phyloP scores from a whole-genome alignment of 2,329 filamentous ascomycete species.

The Exophiala dermatitidis region DNA sequence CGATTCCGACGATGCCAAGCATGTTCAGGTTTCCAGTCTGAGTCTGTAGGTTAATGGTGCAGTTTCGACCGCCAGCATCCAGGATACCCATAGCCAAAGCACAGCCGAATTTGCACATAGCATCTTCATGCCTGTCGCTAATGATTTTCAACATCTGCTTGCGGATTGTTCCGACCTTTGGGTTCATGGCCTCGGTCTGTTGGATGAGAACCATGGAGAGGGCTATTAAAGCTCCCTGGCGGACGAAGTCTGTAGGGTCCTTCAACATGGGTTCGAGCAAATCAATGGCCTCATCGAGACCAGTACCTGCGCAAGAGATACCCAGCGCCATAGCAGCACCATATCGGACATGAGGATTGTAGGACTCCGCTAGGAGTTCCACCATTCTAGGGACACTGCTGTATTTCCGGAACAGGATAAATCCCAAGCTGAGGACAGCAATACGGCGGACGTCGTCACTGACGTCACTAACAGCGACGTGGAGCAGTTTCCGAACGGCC shows the following conservation, averaged over 20 bases:
- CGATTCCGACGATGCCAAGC: slow-evolving; percentile 95
- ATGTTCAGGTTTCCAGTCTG: slow-evolving; percentile 98
- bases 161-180: slow-evolving; percentile 82
- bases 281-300: slow-evolving; percentile 91
- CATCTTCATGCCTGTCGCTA: slow-evolving; percentile 91
- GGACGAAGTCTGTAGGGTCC: slow-evolving; percentile 95
- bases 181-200: slow-evolving; percentile 97
- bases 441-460: slow-evolving; percentile 95
- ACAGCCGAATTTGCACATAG: slow-evolving; percentile 98
- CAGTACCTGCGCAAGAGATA: slow-evolving; percentile 95
- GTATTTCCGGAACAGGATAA: slow-evolving; percentile 96
- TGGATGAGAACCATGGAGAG: slow-evolving; percentile 99
- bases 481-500: slow-evolving; percentile 88
- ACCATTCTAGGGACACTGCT: slow-evolving; percentile 98
- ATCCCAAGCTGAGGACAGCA: slow-evolving; percentile 94
- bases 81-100: slow-evolving; percentile 93
- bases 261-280: slow-evolving; percentile 98
- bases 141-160: slow-evolving; percentile 94
- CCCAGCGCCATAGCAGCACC: slow-evolving; percentile 97
- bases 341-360: slow-evolving; percentile 97
- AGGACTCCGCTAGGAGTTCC: slow-evolving; percentile 93
- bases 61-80: slow-evolving; percentile 94
- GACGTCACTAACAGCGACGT: slow-evolving; percentile 94
- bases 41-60: slow-evolving; percentile 94
- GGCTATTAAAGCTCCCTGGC: slow-evolving; percentile 89